A percentile compares a stretch with the other conserved stretches of the same genome.
Conservation (phyloP, 176 grass and related monocot genomes). For the Lolium perenne region DNA sequence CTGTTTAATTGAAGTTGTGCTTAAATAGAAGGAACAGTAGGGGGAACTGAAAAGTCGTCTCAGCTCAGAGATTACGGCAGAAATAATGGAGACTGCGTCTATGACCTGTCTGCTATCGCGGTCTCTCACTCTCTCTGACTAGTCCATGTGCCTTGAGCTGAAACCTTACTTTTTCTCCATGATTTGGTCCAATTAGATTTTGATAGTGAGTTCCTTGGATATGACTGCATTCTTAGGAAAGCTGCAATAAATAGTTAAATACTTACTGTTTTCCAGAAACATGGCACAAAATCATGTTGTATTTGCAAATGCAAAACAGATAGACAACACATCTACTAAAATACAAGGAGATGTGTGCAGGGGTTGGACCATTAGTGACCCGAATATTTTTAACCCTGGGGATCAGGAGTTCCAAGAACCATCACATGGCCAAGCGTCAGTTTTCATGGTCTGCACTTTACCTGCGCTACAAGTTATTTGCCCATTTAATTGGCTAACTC, state of each 20-base stretch:
- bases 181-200: constrained; percentile 39
- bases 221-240: constrained; percentile 23
- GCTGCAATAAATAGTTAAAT: constrained; percentile 12
- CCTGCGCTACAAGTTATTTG: constrained; percentile 26
- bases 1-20: constrained; percentile 5
- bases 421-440: constrained; percentile 26
- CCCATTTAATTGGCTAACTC: constrained; percentile 43
- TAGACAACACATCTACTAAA: constrained; percentile 37
- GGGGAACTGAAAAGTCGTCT: neutral
- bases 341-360: constrained; percentile 50
- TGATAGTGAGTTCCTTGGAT: neutral
- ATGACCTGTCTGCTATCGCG: neutral
- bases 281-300: constrained; percentile 23
- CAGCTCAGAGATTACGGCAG: constrained; percentile 38
- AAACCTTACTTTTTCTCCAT: constrained; percentile 36
- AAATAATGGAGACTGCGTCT: constrained; percentile 26
- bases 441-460: constrained; percentile 14
- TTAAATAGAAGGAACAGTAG: neutral
- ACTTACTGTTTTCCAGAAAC: neutral
- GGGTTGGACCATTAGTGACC: neutral
- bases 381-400: neutral
- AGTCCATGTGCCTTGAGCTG: constrained; percentile 15
- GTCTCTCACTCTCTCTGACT: neutral
- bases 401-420: constrained; percentile 25
- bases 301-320: neutral